Percentiles rank a stretch among this genome's conserved stretches.
Evolutionary conservation across 805 yeast species (phyloP).

Genomic region (Grigorovia transvaalensis): DNA sequence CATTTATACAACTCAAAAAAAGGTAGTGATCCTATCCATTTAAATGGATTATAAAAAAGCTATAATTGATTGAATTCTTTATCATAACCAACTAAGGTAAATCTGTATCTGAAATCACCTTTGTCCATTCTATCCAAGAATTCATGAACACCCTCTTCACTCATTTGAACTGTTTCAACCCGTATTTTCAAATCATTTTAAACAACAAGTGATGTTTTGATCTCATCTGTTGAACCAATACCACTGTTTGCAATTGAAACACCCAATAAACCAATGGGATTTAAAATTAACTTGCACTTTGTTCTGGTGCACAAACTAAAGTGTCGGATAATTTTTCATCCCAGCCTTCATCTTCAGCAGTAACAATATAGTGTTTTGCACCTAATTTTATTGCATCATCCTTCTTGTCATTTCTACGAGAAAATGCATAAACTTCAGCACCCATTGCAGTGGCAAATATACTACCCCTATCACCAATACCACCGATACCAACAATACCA

Average conservation of each 20-base stretch:
- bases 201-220: slow-evolving; percentile 37
- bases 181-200: slow-evolving; percentile 38
- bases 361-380: slow-evolving; percentile 45
- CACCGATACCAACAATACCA: slow-evolving; percentile 49
- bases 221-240: slow-evolving; percentile 39
- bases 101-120: slow-evolving; percentile 46
- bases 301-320: slow-evolving; percentile 28
- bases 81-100: slow-evolving; percentile 41
- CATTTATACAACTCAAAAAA: no score
- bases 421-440: slow-evolving; percentile 48
- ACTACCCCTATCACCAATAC: slow-evolving; percentile 47
- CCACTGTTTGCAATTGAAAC: slow-evolving; percentile 24
- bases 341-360: slow-evolving; percentile 40
- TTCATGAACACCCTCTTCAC: slow-evolving; percentile 32
- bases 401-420: slow-evolving; percentile 41
- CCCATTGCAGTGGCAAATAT: slow-evolving; percentile 51
- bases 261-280: slow-evolving; percentile 15
- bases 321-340: slow-evolving; percentile 21
- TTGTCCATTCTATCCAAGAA: slow-evolving; percentile 39
- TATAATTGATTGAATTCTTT: slow-evolving; percentile 17
- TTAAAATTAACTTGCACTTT: slow-evolving; percentile 6
- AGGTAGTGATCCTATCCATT: no score
- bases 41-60: no score
- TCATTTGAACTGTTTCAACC: slow-evolving; percentile 42
- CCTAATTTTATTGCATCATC: slow-evolving; percentile 43